Base-by-base conservation (phyloP, 1,284 basidiomycete genomes). In the Tilletia setariae region DNA sequence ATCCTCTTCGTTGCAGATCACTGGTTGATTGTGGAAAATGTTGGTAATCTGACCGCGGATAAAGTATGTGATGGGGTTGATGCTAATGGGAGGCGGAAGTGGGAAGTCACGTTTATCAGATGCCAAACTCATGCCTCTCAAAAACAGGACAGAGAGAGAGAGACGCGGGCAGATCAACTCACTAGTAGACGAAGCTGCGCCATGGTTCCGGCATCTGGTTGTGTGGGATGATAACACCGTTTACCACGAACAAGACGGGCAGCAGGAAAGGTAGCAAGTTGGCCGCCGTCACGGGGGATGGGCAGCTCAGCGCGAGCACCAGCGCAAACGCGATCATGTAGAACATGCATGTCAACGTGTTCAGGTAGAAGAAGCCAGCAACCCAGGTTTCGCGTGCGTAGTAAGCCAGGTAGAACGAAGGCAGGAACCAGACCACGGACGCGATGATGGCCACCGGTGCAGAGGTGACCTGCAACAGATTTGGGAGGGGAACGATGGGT, bases 181-280 rank as follows among this genome's bases (percentile, higher is more conserved):
- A 23, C 8, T 35, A 67, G 32, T 67, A 67, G 2, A 80, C 68
- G 28, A 70, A 75, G 0, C 63, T 63, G 25, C 66, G 21, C 77
- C 75, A 81, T 19, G 76, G 78, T 15, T 64, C 64, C 9, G 76
- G 76, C 44, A 81, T 71, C 59, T 68, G 66, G 9, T 69, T 11
- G 15, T 73, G 74, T 8, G 79, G 79, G 44, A 78, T 73, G 44
- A 81, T 77, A 68, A 81, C 77, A 59, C 79, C 79, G 56, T 77
- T 77, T 69, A 76, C 85, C 62, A 86, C 79, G 42, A 83, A 78
- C 65, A 83, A 71, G 49, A 81, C 78, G 9, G 79, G 76, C 44
- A 81, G 74, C 62, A 80, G 70, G 67, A 80, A 79, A 0, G 79
- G 79, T n/a, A 81, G 71, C 64, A 80, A 67, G 59, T 80, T 77